Conservation (phyloP, 192 early-diverging fungal species). For the Coemansia aciculifera region DNA sequence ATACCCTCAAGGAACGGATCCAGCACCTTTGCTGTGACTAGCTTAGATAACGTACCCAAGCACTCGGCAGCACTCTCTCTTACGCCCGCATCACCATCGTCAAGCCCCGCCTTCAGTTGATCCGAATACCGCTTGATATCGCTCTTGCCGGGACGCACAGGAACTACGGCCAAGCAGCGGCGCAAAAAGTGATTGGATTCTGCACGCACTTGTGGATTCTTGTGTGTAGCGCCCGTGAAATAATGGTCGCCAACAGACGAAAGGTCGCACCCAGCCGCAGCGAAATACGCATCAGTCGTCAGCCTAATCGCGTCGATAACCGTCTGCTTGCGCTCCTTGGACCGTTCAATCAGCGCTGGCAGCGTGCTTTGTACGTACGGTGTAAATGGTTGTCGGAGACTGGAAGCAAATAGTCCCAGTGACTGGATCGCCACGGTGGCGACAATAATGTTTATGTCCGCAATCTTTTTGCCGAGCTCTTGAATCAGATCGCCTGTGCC, state of each 20-base stretch:
- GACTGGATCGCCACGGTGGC: constrained; percentile 78
- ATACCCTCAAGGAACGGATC: constrained; percentile 75
- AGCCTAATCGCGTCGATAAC: constrained; percentile 81
- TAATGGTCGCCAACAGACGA: constrained; percentile 80
- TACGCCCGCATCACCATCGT: constrained; percentile 82
- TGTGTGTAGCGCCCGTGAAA: constrained; percentile 68
- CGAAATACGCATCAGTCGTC: constrained; percentile 84
- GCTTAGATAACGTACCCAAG: constrained; percentile 87
- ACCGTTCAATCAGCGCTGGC: constrained; percentile 79
- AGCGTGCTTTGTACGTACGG: constrained; percentile 73
- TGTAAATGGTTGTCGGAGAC: constrained; percentile 76
- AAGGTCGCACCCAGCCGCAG: constrained; percentile 51
- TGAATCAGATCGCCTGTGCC: constrained; percentile 76
- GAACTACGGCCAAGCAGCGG: constrained; percentile 72
- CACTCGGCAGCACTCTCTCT: constrained; percentile 83
- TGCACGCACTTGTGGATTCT: constrained; percentile 88
- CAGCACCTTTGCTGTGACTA: constrained; percentile 77
- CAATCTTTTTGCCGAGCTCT: constrained; percentile 80
- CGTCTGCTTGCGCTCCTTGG: constrained; percentile 92
- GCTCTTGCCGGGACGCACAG: constrained; percentile 69
- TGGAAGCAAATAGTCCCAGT: constrained; percentile 77
- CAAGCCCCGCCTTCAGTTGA: constrained; percentile 71
- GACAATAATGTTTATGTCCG: constrained; percentile 87
- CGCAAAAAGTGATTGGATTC: constrained; percentile 75
- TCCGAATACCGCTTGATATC: constrained; percentile 83